Evolutionary conservation across 768 basidiomycete genomes (phyloP).

Genomic region (Pisolithus orientalis): DNA sequence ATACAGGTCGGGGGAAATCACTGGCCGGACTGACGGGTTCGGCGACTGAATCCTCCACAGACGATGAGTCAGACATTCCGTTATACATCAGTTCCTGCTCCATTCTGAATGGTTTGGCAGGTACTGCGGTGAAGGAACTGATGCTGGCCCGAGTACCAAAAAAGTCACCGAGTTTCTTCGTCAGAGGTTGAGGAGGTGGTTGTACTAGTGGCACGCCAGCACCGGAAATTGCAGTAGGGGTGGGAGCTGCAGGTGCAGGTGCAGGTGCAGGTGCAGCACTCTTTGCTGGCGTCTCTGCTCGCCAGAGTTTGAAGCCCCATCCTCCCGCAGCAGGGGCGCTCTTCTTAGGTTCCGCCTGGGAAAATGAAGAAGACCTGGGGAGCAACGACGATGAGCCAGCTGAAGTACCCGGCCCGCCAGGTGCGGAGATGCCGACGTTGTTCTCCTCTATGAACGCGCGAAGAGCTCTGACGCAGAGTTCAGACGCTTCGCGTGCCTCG

Average conservation of each 20-base stretch:
- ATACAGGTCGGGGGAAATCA: constrained; percentile 20
- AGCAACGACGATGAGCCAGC: constrained; percentile 3
- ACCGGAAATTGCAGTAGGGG: constrained; percentile 19
- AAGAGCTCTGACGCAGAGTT: constrained; percentile 75
- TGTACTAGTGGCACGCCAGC: constrained; percentile 15
- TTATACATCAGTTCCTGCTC: constrained; percentile 22
- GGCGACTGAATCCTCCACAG: constrained; percentile 29
- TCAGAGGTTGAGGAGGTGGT: constrained; percentile 39
- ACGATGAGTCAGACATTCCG: constrained; percentile 30
- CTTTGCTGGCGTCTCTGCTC: constrained; percentile 32
- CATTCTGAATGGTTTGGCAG: constrained; percentile 16
- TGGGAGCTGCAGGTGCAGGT: constrained; percentile 21
- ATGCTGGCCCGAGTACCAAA: constrained; percentile 54
- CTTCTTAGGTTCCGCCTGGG: constrained; percentile 29
- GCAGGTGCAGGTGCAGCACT: constrained; percentile 18
- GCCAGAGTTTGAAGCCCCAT: constrained; percentile 74
- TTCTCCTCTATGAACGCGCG: constrained; percentile 78
- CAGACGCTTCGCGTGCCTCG: constrained; percentile 84
- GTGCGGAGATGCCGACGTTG: constrained; percentile 43
- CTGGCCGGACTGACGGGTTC: constrained; percentile 30
- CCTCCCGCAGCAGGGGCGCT: constrained; percentile 29
- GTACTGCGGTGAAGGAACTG: constrained; percentile 36
- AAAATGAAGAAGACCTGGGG: constrained; percentile 9
- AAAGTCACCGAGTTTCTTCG: constrained; percentile 66
- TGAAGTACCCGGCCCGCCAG: constrained; percentile 10